These are phyloP conservation scores for Fraxinus anomala DNA, from an alignment of 257 asterid species.

Conservation along the genomic window DNA sequence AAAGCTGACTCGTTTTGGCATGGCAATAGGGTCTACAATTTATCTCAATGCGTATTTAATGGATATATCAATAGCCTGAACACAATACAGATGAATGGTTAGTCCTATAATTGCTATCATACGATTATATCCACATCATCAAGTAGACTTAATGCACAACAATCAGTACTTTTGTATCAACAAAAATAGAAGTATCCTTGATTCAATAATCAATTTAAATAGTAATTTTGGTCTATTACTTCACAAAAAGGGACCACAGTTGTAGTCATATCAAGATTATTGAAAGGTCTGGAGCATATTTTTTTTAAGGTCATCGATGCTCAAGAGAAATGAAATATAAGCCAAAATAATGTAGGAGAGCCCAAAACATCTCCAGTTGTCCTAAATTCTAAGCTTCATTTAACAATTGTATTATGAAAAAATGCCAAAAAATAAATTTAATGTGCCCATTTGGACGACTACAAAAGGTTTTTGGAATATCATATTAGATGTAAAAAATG, in stretches of 20 bases:
- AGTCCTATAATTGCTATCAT: background rate
- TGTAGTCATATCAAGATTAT: background rate
- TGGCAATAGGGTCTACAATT: background rate
- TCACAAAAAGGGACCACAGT: background rate
- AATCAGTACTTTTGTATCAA: background rate
- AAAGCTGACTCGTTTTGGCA: background rate
- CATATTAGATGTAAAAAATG: background rate
- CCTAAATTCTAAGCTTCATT: background rate
- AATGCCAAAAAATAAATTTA: background rate
- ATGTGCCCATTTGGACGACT: slow-evolving; percentile 12
- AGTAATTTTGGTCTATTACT: background rate
- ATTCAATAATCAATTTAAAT: background rate
- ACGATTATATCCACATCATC: background rate
- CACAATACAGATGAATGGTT: background rate
- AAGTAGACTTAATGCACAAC: background rate
- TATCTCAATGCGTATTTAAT: background rate
- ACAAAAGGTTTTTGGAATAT: background rate
- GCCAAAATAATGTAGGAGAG: background rate
- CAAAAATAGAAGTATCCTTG: background rate
- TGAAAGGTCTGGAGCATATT: background rate
- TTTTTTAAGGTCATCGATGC: background rate
- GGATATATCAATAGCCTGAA: background rate
- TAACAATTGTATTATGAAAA: background rate
- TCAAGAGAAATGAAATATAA: background rate
- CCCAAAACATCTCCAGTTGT: background rate